Evolutionary conservation across 768 basidiomycete species (phyloP).

Genomic region (Rhizopogon salebrosus): DNA sequence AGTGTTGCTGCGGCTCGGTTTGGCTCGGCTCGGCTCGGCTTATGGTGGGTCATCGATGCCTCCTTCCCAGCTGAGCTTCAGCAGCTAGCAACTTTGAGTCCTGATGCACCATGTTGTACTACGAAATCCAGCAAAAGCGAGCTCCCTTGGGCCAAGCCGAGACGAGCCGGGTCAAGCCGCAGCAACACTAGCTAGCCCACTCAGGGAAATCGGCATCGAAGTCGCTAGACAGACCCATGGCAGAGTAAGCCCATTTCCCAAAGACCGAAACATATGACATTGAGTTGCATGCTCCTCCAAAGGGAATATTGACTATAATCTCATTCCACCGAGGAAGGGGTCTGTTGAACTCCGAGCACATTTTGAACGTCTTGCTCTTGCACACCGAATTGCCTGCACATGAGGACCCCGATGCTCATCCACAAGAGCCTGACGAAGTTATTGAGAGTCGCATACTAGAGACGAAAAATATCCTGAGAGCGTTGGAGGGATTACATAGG

Average conservation of each 20-base stretch:
- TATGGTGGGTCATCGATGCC: too few species aligned
- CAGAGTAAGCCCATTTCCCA: slow-evolving; percentile 3
- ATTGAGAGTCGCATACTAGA: slow-evolving; percentile 8
- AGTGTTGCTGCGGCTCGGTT: too few species aligned
- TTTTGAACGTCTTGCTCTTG: slow-evolving; percentile 15
- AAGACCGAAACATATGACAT: neutral
- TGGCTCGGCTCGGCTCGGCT: too few species aligned
- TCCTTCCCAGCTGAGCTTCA: too few species aligned
- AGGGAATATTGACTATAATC: slow-evolving; percentile 17
- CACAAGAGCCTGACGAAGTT: slow-evolving; percentile 8
- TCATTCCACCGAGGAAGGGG: slow-evolving; percentile 21
- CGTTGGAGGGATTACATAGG: neutral
- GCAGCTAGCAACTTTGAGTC: too few species aligned
- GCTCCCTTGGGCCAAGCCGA: too few species aligned
- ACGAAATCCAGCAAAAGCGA: too few species aligned
- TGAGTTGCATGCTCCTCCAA: neutral
- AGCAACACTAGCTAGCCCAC: too few species aligned
- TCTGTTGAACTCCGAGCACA: slow-evolving; percentile 13
- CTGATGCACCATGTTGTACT: too few species aligned
- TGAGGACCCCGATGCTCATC: slow-evolving; percentile 16
- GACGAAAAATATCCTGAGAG: slow-evolving; percentile 11
- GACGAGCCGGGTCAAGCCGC: too few species aligned
- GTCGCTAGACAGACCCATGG: slow-evolving; percentile 11
- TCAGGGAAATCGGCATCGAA: slow-evolving; percentile 17
- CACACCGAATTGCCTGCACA: slow-evolving; percentile 12